A percentile compares a stretch with the other conserved stretches of the same genome.
These are phyloP conservation scores for Cytospora piceae DNA, from an alignment of 2,329 filamentous ascomycete species.

Conservation along the genomic window DNA sequence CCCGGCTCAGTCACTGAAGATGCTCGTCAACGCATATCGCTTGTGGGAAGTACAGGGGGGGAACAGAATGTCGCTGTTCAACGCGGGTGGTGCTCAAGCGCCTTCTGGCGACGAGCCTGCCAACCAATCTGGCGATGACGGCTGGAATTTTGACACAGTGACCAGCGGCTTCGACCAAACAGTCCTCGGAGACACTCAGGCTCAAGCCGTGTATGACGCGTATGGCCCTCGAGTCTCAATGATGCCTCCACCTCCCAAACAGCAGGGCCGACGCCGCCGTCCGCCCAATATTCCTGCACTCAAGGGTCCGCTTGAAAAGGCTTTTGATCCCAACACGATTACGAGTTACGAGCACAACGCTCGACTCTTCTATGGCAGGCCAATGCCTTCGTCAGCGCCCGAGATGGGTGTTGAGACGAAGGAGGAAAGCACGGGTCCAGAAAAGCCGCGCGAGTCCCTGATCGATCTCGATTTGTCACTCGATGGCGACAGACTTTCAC, in stretches of 20 bases:
- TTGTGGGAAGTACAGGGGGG: constrained; percentile 77
- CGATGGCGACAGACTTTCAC: constrained; percentile 57
- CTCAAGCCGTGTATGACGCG: constrained; percentile 61
- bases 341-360: constrained; percentile 68
- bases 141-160: constrained; percentile 71
- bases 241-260: constrained; percentile 43
- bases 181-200: constrained; percentile 56
- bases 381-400: constrained; percentile 31
- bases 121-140: constrained; percentile 50
- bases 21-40: constrained; percentile 73
- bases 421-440: constrained; percentile 4
- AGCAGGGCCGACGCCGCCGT: constrained; percentile 56
- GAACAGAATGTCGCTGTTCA: constrained; percentile 67
- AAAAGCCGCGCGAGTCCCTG: constrained; percentile 52
- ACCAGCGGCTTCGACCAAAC: constrained; percentile 63
- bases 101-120: constrained; percentile 45
- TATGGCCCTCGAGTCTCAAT: constrained; percentile 63
- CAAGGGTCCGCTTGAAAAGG: constrained; percentile 64
- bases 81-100: constrained; percentile 60
- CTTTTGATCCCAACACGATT: constrained; percentile 68
- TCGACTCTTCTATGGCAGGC: constrained; percentile 60
- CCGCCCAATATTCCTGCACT: constrained; percentile 63
- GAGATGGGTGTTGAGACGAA: constrained; percentile 19
- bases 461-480: constrained; percentile 55
- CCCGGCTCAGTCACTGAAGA: constrained; percentile 65